Evolutionary conservation across 192 early-diverging fungal species (phyloP), one percentile per base, ranked within the genome.

Genomic region (Cetraspora pellucida): DNA sequence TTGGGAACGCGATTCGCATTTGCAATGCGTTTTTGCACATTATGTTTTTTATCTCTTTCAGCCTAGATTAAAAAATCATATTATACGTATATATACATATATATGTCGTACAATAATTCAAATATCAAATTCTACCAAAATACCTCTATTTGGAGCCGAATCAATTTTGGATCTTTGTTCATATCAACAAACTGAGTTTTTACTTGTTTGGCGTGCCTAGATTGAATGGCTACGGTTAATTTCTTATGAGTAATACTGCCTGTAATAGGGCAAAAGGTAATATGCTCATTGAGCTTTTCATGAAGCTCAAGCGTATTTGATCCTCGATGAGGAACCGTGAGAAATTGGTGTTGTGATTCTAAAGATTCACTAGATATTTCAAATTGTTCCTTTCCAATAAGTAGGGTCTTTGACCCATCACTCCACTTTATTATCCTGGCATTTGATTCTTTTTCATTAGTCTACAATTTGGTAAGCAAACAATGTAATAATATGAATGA

Each of bases 351-450:
- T 31, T 86, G 81, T 45, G 86, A 79, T 23, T 67, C 77, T 57
- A 88, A 83, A 10, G 83, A 67, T 23, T 90, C 89, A 43, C 83
- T 65, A 28, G 77, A 81, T 27, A 90, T 89, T 75, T 93, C 91
- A 84, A 93, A 94, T 58, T 89, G 81, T 72, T 96, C 93, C 44
- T 88, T 82, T 14, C 92, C 93, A 25, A 96, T 77, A 5, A 93
- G 81, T 11, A 96, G 75, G 3, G 95, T 93, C 78, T 87, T 84
- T 45, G 86, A 79, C 30, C 89, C 90, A 79, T 96, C 92, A 14
- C 88, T 90, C 95, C 95, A 95, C 45, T 87, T 82, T 9, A 96
- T 87, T 64, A 96, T 77, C 4, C 90, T 89, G 1, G 92, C 87
- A 79, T 95, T 93, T 23, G 92, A 92, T 74, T 93, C 90, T 76